Evolutionary conservation across 2,329 filamentous ascomycete species (phyloP).

Genomic region (Trichoderma aggressivum): DNA sequence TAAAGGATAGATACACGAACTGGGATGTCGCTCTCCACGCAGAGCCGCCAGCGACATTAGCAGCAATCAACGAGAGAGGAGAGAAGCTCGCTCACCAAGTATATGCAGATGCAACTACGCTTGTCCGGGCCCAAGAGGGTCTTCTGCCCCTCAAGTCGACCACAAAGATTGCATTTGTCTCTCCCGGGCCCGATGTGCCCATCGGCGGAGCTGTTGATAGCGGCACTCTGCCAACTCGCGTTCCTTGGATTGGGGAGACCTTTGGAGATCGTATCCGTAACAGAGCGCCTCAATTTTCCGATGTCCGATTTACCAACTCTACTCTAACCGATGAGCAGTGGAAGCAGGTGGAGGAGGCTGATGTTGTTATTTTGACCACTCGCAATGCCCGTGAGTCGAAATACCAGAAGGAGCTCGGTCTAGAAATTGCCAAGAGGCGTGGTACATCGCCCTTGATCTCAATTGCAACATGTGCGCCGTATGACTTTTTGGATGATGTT

Average conservation of each 20-base stretch:
- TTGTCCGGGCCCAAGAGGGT: constrained; percentile 22
- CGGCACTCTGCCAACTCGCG: constrained; percentile 25
- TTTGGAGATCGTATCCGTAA: constrained; percentile 24
- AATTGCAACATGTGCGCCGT: constrained; percentile 27
- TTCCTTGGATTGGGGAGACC: constrained; percentile 26
- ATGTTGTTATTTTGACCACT: constrained; percentile 26
- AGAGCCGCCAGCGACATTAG: constrained; percentile 12
- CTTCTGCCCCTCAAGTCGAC: constrained; percentile 21
- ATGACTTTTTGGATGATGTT: constrained; percentile 26
- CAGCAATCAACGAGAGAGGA: constrained; percentile 20
- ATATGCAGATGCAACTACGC: constrained; percentile 24
- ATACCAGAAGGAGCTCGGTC: constrained; percentile 25
- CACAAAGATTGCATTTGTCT: constrained; percentile 26
- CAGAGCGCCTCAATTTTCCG: constrained; percentile 18
- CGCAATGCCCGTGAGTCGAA: constrained; percentile 26
- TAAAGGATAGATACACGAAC: constrained; percentile 25
- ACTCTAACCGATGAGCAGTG: constrained; percentile 22
- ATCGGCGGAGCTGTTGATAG: constrained; percentile 26
- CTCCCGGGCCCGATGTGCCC: constrained; percentile 26
- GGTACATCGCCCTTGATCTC: constrained; percentile 18
- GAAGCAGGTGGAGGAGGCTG: constrained; percentile 23
- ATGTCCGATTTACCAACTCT: constrained; percentile 25
- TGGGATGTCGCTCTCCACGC: constrained; percentile 25
- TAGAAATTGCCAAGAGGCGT: constrained; percentile 23
- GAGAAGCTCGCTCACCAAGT: constrained; percentile 21